These are phyloP conservation scores for Gossypium australe DNA, from an alignment of 345 rosid species.

Conservation along the genomic window DNA sequence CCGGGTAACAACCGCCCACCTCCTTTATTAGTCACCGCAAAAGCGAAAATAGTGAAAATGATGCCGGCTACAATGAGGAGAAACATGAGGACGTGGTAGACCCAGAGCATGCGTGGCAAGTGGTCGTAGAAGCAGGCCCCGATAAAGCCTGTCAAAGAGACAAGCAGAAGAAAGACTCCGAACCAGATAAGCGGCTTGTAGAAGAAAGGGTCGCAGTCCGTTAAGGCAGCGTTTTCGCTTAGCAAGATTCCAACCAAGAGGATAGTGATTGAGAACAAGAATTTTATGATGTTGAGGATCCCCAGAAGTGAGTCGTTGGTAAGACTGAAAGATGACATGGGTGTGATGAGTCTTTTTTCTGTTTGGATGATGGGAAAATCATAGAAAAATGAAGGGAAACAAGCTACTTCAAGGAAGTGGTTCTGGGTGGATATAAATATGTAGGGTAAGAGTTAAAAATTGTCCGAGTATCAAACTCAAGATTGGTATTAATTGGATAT, in stretches of 20 bases:
- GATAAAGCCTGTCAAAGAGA: conserved; percentile 17
- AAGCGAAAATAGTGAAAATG: conserved; percentile 59
- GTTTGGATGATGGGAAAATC: too few relatives aligned
- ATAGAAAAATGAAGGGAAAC: too few relatives aligned
- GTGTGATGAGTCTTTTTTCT: too few relatives aligned
- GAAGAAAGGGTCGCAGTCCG: conserved; percentile 69
- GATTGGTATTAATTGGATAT: too few relatives aligned
- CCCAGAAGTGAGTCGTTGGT: conserved; percentile 59
- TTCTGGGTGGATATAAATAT: too few relatives aligned
- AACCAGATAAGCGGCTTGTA: conserved; percentile 60
- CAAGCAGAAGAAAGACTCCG: conserved; percentile 38
- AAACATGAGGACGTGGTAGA: conserved; percentile 32
- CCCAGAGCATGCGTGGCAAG: conserved; percentile 60
- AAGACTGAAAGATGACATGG: not conserved
- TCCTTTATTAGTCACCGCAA: conserved; percentile 69
- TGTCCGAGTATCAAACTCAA: too few relatives aligned
- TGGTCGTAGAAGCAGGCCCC: conserved; percentile 62
- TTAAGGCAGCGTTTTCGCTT: conserved; percentile 31
- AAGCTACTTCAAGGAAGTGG: too few relatives aligned
- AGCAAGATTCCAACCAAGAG: conserved; percentile 62
- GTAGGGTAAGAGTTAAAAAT: too few relatives aligned
- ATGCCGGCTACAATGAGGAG: too few relatives aligned
- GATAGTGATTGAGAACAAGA: conserved; percentile 55
- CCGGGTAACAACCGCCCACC: conserved; percentile 48
- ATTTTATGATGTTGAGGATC: conserved; percentile 50